Base-by-base conservation (phyloP, 192 early-diverging fungal genomes). In the Diversispora epigaea region DNA sequence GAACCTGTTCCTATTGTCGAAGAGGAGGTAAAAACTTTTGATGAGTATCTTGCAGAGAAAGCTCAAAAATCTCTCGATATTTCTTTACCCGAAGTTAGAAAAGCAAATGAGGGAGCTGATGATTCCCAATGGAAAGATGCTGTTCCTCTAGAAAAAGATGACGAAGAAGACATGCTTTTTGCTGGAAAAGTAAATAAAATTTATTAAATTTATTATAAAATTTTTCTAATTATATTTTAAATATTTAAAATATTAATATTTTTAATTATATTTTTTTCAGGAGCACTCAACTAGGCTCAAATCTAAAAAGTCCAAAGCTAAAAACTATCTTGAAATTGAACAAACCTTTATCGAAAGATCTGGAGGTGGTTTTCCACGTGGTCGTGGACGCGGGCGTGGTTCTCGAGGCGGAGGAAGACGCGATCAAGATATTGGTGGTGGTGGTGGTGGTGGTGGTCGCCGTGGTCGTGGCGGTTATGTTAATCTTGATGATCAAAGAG, bases 91-190 rank as follows among this genome's bases (percentile, higher is more conserved):
- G 78, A 83, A 25, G 80, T 88, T 49, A 90, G 96, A 77, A 88
- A 92, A 80, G 88, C 95, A 79, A 97, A 97, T 84, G 93, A 96
- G 78, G 95, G 90, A 58, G 86, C 88, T 41, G 95, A 96, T 76
- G 87, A 93, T 57, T 79, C 83, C 72, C 86, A 94, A 83, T 93
- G 93, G 88, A 94, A 95, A 90, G 85, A 86, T 71, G 81, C 86
- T 66, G 89, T 91, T 77, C 83, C 87, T 40, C 83, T 96, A 71
- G 77, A 86, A 63, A 90, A 91, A 78, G 84, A 83, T 39, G 92
- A 93, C 39, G 89, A 91, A 66, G 92, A 86, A 41, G 93, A 91
- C 73, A 91, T 90, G 74, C 77, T 83, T 73, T 88, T 91, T n/a
- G 82, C 84, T 74, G 82, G 83, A 77, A 93, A 92, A 85, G 93